Percentiles rank a stretch among this genome's conserved stretches.
Evolutionary conservation across 2,329 filamentous ascomycete species (phyloP).

Genomic region (Lasiodiplodia sp.): DNA sequence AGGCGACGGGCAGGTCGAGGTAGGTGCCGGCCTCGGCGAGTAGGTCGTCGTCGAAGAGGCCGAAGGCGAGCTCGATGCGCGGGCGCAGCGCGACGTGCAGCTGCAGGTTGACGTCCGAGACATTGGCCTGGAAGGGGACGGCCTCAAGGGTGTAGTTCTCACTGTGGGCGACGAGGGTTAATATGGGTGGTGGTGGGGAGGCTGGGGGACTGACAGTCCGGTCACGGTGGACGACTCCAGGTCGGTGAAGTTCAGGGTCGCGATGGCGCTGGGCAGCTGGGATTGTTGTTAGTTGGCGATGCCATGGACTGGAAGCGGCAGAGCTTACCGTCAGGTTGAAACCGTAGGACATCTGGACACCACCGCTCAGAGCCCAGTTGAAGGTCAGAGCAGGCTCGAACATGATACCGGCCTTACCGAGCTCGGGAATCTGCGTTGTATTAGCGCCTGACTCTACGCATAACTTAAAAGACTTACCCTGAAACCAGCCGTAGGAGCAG

Average conservation of each 20-base stretch:
- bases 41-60: slow-evolving; percentile 40
- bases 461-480: slow-evolving; percentile 10
- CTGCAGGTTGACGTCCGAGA: slow-evolving; percentile 39
- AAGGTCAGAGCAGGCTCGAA: slow-evolving; percentile 41
- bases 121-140: slow-evolving; percentile 43
- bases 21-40: slow-evolving; percentile 40
- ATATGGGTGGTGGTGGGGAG: neutral
- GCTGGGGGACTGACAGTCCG: neutral
- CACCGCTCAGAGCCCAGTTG: slow-evolving; percentile 39
- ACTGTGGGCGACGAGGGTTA: neutral
- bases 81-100: slow-evolving; percentile 43
- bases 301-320: neutral
- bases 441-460: neutral
- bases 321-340: slow-evolving; percentile 43
- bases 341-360: slow-evolving; percentile 45
- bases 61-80: slow-evolving; percentile 45
- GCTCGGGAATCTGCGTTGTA: slow-evolving; percentile 39
- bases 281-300: neutral
- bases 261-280: slow-evolving; percentile 10
- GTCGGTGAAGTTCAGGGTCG: slow-evolving; percentile 20
- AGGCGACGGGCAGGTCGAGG: slow-evolving; percentile 40
- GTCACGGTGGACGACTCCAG: slow-evolving; percentile 16
- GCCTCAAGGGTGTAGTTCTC: slow-evolving; percentile 39
- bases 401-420: slow-evolving; percentile 46
- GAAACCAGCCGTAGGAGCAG: slow-evolving; percentile 42